phyloP scores from a whole-genome alignment of 1,284 basidiomycete species.

The Leccinum subrobustum region DNA sequence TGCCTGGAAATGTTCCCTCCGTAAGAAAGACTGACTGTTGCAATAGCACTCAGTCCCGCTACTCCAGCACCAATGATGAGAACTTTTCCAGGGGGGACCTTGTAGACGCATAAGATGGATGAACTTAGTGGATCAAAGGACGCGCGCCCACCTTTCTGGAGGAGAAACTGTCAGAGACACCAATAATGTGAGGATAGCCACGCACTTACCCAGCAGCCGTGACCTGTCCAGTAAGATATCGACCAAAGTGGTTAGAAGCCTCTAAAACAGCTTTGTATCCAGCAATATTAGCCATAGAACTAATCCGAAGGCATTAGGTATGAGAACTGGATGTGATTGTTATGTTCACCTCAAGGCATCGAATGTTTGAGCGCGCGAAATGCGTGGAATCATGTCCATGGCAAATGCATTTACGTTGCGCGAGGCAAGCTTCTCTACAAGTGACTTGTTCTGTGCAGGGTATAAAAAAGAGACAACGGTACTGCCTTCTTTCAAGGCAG shows the following conservation, averaged over 20 bases:
- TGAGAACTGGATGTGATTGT: not conserved
- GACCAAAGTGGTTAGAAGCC: constrained; percentile 82
- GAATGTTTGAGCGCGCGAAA: constrained; percentile 83
- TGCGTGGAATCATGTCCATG: constrained; percentile 88
- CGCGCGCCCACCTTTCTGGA: constrained; percentile 25
- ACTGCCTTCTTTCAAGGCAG: constrained; percentile 62
- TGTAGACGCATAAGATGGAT: constrained; percentile 20
- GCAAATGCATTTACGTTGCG: constrained; percentile 64
- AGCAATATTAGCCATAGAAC: constrained; percentile 88
- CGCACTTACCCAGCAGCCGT: constrained; percentile 76
- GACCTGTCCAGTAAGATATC: constrained; percentile 85
- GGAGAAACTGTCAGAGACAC: constrained; percentile 5
- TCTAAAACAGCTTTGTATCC: constrained; percentile 87
- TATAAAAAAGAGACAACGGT: constrained; percentile 84
- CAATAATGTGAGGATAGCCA: constrained; percentile 1
- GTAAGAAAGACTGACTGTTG: constrained; percentile 51
- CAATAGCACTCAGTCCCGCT: constrained; percentile 82
- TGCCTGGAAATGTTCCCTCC: not conserved
- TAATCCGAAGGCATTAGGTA: constrained; percentile 28
- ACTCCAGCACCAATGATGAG: constrained; percentile 85
- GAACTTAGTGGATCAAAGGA: constrained; percentile 1
- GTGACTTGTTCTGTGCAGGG: constrained; percentile 73
- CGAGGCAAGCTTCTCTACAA: constrained; percentile 64
- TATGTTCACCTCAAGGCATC: constrained; percentile 70
- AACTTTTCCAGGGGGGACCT: constrained; percentile 86